Evolutionary conservation across 768 basidiomycete genomes (phyloP), one percentile per base, ranked within the genome.

Genomic region (Xerocomellus dryophilus): DNA sequence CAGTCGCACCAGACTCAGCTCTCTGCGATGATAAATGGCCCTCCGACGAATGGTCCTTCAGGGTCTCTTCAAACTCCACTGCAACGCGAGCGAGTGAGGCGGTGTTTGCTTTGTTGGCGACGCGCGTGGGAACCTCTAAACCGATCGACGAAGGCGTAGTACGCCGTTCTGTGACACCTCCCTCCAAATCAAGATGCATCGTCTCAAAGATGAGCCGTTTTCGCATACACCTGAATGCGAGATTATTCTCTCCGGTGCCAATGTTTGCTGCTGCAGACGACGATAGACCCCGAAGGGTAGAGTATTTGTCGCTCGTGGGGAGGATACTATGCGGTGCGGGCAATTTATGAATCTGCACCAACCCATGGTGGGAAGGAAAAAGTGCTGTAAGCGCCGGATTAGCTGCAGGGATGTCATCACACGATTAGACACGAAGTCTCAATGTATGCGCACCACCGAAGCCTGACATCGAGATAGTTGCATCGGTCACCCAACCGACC

Each of bases 191-290:
- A 23, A 96, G 75, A 71, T 96, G 93, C 54, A 98, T 74, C 23
- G 93, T 98, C 74, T 98, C 96, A 61, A 98, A 82, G 20, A 95
- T 74, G 52, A 98, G 78, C 46, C 93, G 76, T 66, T 90, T 93
- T 61, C 95, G 78, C 63, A 86, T 97, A 64, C 91, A 89, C 67
- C 86, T 90, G 79, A 98, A 99, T 12, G 89, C 93, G 8, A 99
- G 78, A 63, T 98, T 98, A 72, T 98, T 98, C 69, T 98, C 95
- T 8, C 94, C 90, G n/a, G 84, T 83, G 0, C 85, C 86, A 7
- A 80, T 79, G 12, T 73, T 74, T 3, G 74, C 73, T 34, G 67
- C 72, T 17, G 77, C 73, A 21, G 82, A 78, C 2, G 81, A 78
- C 41, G 81, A 81, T 44, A 96, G 74, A 12, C 93, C 94, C 11